Conservation (phyloP, 805 yeast species). For the Vanderwaltozyma verrucispora region DNA sequence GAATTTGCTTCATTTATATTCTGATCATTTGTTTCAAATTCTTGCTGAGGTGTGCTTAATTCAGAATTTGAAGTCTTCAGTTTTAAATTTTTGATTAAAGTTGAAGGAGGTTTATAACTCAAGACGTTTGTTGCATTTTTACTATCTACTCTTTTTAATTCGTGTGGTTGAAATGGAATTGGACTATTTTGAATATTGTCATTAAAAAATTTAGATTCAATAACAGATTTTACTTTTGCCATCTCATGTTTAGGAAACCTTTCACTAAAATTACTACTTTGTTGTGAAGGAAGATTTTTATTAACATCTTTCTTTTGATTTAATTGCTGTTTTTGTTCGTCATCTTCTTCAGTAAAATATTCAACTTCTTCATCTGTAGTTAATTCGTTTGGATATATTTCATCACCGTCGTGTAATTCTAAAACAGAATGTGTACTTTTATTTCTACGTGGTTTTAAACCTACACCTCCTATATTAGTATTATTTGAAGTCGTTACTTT, state of each 20-base stretch:
- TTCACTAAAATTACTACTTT: neutral
- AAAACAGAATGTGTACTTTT: slow-evolving; percentile 22
- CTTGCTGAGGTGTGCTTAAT: neutral
- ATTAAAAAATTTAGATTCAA: neutral
- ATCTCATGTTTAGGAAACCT: slow-evolving; percentile 1
- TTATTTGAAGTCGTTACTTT: neutral
- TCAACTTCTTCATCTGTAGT: slow-evolving; percentile 34
- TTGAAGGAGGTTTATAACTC: slow-evolving; percentile 11
- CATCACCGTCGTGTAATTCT: slow-evolving; percentile 18
- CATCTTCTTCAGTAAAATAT: slow-evolving; percentile 30
- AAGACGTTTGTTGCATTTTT: slow-evolving; percentile 9
- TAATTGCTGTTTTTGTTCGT: slow-evolving; percentile 1
- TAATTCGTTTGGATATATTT: slow-evolving; percentile 17
- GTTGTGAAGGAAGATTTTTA: slow-evolving; percentile 1
- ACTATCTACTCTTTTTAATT: neutral
- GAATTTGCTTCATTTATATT: neutral
- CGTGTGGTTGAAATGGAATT: neutral
- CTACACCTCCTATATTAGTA: slow-evolving; percentile 6
- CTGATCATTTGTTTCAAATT: neutral
- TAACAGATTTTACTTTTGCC: neutral
- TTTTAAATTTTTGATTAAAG: neutral
- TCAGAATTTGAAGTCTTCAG: neutral
- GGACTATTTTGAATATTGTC: neutral
- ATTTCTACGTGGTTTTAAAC: slow-evolving; percentile 23
- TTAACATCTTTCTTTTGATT: neutral